Conservation (phyloP, 2,329 filamentous ascomycete species). For the Trichoderma sp. region DNA sequence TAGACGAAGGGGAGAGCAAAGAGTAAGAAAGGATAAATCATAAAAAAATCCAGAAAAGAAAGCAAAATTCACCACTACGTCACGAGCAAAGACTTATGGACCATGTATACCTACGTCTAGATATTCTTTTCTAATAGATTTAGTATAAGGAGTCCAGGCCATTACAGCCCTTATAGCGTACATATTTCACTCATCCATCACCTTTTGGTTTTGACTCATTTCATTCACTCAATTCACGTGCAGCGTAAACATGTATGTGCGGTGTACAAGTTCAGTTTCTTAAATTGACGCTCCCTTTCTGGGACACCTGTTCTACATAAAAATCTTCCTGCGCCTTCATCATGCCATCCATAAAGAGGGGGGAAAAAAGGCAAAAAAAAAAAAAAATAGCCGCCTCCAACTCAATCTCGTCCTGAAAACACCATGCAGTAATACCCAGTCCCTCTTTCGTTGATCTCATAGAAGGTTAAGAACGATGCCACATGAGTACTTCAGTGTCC, state of each 20-base stretch:
- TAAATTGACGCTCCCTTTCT: not conserved
- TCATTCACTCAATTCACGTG: not conserved
- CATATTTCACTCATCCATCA: not conserved
- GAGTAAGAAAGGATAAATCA: not conserved
- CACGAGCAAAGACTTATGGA: not conserved
- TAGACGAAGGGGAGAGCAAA: not conserved
- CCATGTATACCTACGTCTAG: not conserved
- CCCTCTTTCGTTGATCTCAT: not conserved
- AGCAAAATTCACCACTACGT: not conserved
- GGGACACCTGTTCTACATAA: constrained; percentile 1
- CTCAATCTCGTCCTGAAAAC: not conserved
- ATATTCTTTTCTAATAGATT: constrained; percentile 1
- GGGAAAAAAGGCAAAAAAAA: no score
- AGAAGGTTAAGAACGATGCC: not conserved
- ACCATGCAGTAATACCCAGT: not conserved
- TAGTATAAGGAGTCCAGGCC: not conserved
- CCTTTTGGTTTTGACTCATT: not conserved
- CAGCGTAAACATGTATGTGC: not conserved
- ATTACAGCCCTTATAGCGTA: not conserved
- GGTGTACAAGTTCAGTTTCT: not conserved
- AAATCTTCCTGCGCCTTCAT: not conserved
- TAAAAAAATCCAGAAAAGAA: not conserved
- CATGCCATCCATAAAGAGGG: not conserved
- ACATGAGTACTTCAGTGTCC: not conserved
- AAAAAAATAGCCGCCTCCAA: not conserved